Base-by-base conservation (phyloP, 2,329 filamentous ascomycete genomes). In the Pezicula neosporulosa region DNA sequence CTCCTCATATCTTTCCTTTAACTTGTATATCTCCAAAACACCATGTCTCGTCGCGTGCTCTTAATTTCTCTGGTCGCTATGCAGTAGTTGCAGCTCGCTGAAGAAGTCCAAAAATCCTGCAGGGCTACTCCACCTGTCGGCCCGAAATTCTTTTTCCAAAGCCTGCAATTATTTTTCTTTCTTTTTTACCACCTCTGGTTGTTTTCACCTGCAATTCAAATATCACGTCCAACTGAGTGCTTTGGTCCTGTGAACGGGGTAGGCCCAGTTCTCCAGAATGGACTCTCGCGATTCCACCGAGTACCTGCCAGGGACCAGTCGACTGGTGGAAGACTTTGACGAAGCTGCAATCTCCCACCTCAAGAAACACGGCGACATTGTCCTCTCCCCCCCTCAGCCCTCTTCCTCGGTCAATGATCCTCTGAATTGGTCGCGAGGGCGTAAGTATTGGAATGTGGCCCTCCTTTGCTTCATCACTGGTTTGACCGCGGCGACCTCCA, bases 401-500 rank as follows among this genome's bases (percentile, higher is more conserved):
- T 77, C 75, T 12, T 65, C 70, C 48, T 77, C 74, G 9, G 75
- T 75, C 27, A 74, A 80, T 55, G 77, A 80, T 58, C 77, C 77
- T 18, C 66, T 80, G 52, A 77, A 77, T 58, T 80, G 77, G 77
- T 69, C 71, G 37, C 57, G 66, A 47, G 57, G 66, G 47, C 72
- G 76, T 57, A 77, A 77, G 60, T 69, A 71, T 35, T 80, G 75
- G 74, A 75, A 78, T 62, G 75, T 75, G 6, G 64, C 70, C 6
- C 66, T 82, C 5, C 73, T 81, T 28, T 73, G 77, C 48, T 78
- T 77, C 58, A 73, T 81, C 44, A 77, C 78, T 3, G 78, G 72
- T 1, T 60, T 82, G 46, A 81, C 78, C 1, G 78, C 79, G 0
- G 79, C 78, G 3, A 80, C 76, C 0, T 75, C 78, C 10, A 82